Base-by-base conservation (phyloP, 1,284 basidiomycete species). In the Wolfiporia cocos region DNA sequence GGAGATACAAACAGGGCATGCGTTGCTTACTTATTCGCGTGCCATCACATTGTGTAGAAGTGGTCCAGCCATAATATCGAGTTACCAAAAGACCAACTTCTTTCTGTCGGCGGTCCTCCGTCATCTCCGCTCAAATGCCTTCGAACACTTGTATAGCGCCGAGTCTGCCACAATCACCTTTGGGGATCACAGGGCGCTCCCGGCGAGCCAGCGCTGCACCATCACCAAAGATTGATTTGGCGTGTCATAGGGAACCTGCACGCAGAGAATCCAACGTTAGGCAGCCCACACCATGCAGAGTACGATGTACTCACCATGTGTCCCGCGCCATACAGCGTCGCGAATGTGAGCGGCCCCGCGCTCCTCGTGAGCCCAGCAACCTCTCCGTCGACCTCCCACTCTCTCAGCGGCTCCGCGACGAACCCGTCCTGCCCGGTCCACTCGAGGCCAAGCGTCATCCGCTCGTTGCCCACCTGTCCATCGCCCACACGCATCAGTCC, bases 351-450 rank as follows among this genome's bases (percentile, higher is more conserved):
- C 14, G 26, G 26, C 26, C 26, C 26, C 14, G 26, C 7, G 26
- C 26, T 28, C 14, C 26, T 28, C 26, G 26, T 28, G 9, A 28
- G 14, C 14, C 26, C 26, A 28, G 26, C 26, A 9, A 28, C 26
- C 14, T 7, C 26, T 28, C 26, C 26, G 14, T 28, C 26, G 26
- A 28, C 14, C 26, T 28, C 14, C 26, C 26, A 28, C 14, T 28
- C 26, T 28, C 26, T 28, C 26, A 28, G 14, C 7, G 26, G 26
- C 26, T 28, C 9, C 7, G 26, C 7, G 26, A 56, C 61, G 59
- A 77, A 85, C 18, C 57, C 70, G 5, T 65, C 62, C 47, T 75
- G 64, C 2, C 79, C 78, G n/a, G 68, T 70, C 84, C 83, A 86
- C 49, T 80, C 71, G 49, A 87, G 64, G 1, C 51, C 57, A 34